Evolutionary conservation across 257 asterid species (phyloP), one percentile per base, ranked within the genome.

Genomic region (Petrea volubilis): DNA sequence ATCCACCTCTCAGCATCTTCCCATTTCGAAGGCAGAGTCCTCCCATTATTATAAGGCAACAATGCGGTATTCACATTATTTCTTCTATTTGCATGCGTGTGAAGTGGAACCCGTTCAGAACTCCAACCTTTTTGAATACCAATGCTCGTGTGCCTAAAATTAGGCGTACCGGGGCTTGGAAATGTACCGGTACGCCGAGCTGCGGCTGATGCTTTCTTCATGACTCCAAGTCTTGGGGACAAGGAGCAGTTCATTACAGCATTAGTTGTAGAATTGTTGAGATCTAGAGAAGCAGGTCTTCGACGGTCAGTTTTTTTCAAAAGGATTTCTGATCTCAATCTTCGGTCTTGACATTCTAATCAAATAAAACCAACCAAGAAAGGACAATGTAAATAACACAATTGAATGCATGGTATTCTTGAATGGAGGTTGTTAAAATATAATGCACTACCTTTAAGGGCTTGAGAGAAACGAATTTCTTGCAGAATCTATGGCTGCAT

Each of bases 1-100:
- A 95, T 92, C 99, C 99, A 95, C 77, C 99, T 84, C 86, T 95
- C 99, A 15, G 99, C 99, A 82, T 95, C 98, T 71, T 88, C 97
- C 99, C 99, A 95, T 81, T 95, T 92, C 2, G 98, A 95, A 80
- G 99, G 99, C 78, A 95, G 67, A 25, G 88, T 74, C 78, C 86
- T 90, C 7, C 97, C 96, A 27, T 71, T 88, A 70, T 74, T 80
- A 75, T 81, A 87, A 69, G 96, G 96, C 78, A 88, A 58, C 79
- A 90, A 74, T 18, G 83, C 76, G 29, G 83, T 70, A 68, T 77
- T 85, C 28, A 79, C 64, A 56, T 5, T 7, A 38, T 78, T 80
- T 79, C 88, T 83, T 75, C 88, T 72, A 70, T 69, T 85, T n/a
- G 78, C 75, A 60, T 66, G 64, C 3, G 80, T 63, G 74, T 86